Evolutionary conservation across 768 basidiomycete species (phyloP).

Genomic region (Mycena capillaripes): DNA sequence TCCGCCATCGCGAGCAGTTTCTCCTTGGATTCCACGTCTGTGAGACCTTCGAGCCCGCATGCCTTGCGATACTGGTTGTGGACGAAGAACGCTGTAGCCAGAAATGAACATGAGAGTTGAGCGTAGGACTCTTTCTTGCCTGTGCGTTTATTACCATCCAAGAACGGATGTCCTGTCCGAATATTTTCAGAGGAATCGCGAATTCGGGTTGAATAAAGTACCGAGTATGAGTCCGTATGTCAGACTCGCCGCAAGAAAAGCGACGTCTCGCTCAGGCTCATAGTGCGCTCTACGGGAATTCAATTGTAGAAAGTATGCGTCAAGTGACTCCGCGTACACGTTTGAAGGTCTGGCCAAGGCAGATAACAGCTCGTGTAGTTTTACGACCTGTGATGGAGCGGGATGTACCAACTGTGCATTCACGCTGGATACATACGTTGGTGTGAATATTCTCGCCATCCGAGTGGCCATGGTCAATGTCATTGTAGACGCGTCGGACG

Average conservation of each 20-base stretch:
- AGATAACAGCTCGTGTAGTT: not conserved
- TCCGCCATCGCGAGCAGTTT: not conserved
- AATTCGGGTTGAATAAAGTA: no score
- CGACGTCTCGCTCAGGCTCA: slow-evolving; percentile 2
- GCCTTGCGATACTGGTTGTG: not conserved
- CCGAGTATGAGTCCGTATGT: not conserved
- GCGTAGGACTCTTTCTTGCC: no score
- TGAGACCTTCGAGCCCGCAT: not conserved
- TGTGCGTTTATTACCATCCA: not conserved
- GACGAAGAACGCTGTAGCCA: not conserved
- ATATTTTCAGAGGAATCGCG: no score
- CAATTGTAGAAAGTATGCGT: not conserved
- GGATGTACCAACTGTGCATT: slow-evolving; percentile 1
- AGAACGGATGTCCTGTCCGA: not conserved
- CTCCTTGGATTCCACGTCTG: not conserved
- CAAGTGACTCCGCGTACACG: not conserved
- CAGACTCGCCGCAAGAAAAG: slow-evolving; percentile 2
- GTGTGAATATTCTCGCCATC: slow-evolving; percentile 2
- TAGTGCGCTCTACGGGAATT: not conserved
- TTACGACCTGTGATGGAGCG: not conserved
- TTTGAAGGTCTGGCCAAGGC: not conserved
- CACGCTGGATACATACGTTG: slow-evolving; percentile 1
- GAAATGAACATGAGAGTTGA: no score
- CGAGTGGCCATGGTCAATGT: not conserved
- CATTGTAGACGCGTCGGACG: no score